Evolutionary conservation across 495 filamentous ascomycete genomes (phyloP).

Genomic region (Pseudevernia furfuracea): DNA sequence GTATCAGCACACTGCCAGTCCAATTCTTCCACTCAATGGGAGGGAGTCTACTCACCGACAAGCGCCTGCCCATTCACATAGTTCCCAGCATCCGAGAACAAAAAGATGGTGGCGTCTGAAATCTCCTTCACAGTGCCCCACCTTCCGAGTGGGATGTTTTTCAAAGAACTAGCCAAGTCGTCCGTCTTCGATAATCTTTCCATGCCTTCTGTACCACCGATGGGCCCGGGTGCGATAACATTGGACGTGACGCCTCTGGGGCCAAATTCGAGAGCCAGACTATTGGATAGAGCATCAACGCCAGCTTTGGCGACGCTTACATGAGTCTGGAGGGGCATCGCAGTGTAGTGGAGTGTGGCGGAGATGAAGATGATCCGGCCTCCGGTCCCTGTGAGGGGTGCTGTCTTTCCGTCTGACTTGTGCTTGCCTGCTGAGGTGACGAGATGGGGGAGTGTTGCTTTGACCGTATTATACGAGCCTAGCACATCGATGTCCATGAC

Average conservation of each 20-base stretch:
- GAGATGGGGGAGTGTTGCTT: conserved; percentile 78
- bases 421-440: conserved; percentile 61
- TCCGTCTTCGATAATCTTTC: conserved; percentile 49
- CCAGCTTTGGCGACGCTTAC: conserved; percentile 86
- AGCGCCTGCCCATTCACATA: conserved; percentile 20
- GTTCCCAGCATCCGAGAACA: conserved; percentile 75
- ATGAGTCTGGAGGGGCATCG: conserved; percentile 75
- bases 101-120: conserved; percentile 81
- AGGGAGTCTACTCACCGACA: conserved; percentile 7
- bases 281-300: conserved; percentile 71
- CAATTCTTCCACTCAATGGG: too few relatives aligned
- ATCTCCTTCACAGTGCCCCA: conserved; percentile 80
- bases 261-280: conserved; percentile 76
- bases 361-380: conserved; percentile 84
- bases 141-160: conserved; percentile 58
- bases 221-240: conserved; percentile 75
- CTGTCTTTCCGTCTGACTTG: conserved; percentile 37
- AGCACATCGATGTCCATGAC: conserved; percentile 96
- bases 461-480: conserved; percentile 89
- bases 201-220: conserved; percentile 55
- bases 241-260: conserved; percentile 86
- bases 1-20: conserved; percentile 4
- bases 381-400: conserved; percentile 48
- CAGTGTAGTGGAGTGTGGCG: conserved; percentile 83
- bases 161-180: conserved; percentile 24